Evolutionary conservation across 2,329 filamentous ascomycete genomes (phyloP).

Genomic region (Aspergillus arachidicola): DNA sequence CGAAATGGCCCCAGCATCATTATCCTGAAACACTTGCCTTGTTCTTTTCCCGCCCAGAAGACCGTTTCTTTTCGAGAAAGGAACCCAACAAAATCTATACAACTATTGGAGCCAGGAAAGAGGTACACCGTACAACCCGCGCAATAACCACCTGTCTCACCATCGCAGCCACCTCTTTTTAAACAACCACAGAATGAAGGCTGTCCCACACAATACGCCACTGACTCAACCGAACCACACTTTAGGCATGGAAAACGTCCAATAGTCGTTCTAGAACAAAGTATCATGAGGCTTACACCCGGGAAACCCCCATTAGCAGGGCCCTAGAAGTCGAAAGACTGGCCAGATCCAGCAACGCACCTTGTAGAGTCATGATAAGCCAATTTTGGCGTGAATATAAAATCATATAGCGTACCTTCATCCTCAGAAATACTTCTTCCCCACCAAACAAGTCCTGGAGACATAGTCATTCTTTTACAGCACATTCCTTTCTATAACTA

Average conservation of each 20-base stretch:
- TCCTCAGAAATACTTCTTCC: too few relatives aligned
- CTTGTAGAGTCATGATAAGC: background rate
- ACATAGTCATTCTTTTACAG: background rate
- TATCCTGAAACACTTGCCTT: background rate
- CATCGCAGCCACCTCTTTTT: background rate
- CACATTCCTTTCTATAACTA: background rate
- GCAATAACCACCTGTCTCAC: background rate
- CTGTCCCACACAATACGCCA: background rate
- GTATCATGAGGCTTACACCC: background rate
- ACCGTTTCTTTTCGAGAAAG: background rate
- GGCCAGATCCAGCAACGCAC: background rate
- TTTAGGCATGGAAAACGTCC: background rate
- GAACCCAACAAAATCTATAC: background rate
- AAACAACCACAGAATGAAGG: background rate
- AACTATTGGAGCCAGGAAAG: background rate
- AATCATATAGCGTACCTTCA: background rate
- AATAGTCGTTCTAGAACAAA: background rate
- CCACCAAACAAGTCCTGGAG: background rate
- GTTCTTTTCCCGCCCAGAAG: background rate
- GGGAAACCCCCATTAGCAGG: background rate
- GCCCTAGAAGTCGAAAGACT: too few relatives aligned
- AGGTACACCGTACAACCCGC: background rate
- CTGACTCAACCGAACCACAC: background rate
- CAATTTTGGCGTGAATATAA: background rate
- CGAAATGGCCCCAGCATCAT: background rate